phyloP scores from a whole-genome alignment of 768 basidiomycete genomes.

The Rhodotorula graminis region DNA sequence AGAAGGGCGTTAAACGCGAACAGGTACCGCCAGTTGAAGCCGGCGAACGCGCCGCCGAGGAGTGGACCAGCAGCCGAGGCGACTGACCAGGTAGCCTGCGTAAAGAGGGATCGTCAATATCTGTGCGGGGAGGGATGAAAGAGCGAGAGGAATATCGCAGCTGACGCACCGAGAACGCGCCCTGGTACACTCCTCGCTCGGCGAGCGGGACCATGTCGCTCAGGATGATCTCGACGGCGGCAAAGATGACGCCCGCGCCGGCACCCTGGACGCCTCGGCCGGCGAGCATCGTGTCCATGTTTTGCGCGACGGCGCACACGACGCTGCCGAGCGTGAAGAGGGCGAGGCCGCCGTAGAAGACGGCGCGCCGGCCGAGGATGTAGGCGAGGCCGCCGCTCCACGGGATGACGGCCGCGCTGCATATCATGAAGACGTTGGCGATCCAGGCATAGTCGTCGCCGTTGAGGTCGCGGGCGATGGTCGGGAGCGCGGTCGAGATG shows the following conservation, averaged over 20 bases:
- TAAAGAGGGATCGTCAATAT: constrained; percentile 43
- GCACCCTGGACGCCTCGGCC: constrained; percentile 47
- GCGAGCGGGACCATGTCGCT: constrained; percentile 52
- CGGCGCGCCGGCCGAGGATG: constrained; percentile 7
- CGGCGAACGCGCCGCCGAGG: constrained; percentile 38
- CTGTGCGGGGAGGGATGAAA: neutral
- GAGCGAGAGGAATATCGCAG: neutral
- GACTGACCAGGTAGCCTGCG: constrained; percentile 45
- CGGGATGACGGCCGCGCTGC: constrained; percentile 49
- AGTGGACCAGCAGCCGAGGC: constrained; percentile 46
- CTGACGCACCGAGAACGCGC: constrained; percentile 32
- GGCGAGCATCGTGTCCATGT: constrained; percentile 51
- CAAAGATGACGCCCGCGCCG: constrained; percentile 32
- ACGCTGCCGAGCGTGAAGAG: constrained; percentile 49
- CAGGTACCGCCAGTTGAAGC: constrained; percentile 5
- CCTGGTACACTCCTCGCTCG: constrained; percentile 49
- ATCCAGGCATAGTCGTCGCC: constrained; percentile 48
- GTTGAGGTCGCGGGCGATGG: constrained; percentile 5
- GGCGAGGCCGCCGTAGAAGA: constrained; percentile 33
- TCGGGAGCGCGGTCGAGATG: neutral
- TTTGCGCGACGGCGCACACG: constrained; percentile 51
- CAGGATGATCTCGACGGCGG: constrained; percentile 6
- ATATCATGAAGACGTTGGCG: constrained; percentile 50
- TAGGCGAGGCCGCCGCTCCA: constrained; percentile 31
- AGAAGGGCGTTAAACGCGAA: constrained; percentile 28